phyloP scores from a whole-genome alignment of 2,329 filamentous ascomycete genomes.

The Pestalotiopsis sp. region DNA sequence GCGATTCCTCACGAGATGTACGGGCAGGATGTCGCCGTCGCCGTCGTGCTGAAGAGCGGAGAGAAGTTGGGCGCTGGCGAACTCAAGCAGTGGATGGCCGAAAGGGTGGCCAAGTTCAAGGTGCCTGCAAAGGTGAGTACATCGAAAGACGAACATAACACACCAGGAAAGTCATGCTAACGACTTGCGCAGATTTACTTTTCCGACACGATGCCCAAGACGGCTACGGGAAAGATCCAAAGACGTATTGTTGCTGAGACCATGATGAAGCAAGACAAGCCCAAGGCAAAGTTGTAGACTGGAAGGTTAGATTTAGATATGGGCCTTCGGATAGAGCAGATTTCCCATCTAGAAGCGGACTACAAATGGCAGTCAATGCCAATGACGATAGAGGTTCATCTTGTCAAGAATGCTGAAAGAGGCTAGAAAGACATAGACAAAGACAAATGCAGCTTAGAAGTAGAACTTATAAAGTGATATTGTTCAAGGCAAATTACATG shows the following conservation, averaged over 20 bases:
- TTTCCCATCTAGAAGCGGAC: neutral
- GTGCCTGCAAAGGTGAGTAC: conserved; percentile 73
- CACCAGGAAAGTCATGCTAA: neutral
- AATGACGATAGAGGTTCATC: neutral
- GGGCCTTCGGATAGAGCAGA: neutral
- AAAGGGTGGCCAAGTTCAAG: conserved; percentile 81
- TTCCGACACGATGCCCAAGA: conserved; percentile 84
- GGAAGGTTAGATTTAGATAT: neutral
- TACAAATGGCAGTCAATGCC: neutral
- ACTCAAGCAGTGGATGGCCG: conserved; percentile 68
- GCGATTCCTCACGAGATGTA: conserved; percentile 81
- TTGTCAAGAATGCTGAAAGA: neutral
- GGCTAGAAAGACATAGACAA: neutral
- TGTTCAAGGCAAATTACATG: neutral
- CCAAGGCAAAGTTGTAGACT: conserved; percentile 55
- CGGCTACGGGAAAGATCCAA: conserved; percentile 89
- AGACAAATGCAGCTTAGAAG: neutral
- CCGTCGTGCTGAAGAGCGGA: conserved; percentile 72
- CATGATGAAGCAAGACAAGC: conserved; percentile 71
- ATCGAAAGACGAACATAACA: neutral
- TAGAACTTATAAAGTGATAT: neutral
- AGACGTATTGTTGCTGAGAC: conserved; percentile 82
- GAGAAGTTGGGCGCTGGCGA: conserved; percentile 58
- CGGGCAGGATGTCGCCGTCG: conserved; percentile 79
- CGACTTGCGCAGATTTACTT: conserved; percentile 67